A percentile compares a stretch with the other conserved stretches of the same genome.
phyloP scores from a whole-genome alignment of 495 filamentous ascomycete species.

The Cairneyella variabilis region DNA sequence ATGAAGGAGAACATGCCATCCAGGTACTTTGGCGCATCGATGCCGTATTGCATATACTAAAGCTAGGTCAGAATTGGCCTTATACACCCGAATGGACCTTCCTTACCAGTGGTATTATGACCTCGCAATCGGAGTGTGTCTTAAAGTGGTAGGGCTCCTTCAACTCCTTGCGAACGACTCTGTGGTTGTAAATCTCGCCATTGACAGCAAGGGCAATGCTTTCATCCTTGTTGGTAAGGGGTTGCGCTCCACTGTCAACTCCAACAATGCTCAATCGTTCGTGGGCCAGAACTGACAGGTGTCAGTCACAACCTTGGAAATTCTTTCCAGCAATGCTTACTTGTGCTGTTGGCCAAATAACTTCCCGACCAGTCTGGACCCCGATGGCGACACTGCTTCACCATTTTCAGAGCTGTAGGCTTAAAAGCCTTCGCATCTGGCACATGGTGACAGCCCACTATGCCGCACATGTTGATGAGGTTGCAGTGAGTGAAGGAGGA shows the following conservation, averaged over 20 bases:
- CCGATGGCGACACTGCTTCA: slow-evolving; percentile 92
- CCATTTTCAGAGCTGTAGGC: slow-evolving; percentile 90
- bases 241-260: slow-evolving; percentile 93
- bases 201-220: slow-evolving; percentile 93
- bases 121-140: slow-evolving; percentile 96
- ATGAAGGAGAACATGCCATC: slow-evolving; percentile 99
- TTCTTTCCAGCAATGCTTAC: slow-evolving; percentile 42
- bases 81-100: neutral
- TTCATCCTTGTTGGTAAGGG: slow-evolving; percentile 85
- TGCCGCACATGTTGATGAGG: slow-evolving; percentile 58
- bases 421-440: slow-evolving; percentile 97
- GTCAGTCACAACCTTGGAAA: slow-evolving; percentile 27
- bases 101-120: slow-evolving; percentile 92
- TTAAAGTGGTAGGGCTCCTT: slow-evolving; percentile 86
- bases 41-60: slow-evolving; percentile 87
- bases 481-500: slow-evolving; percentile 1
- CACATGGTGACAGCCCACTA: slow-evolving; percentile 56
- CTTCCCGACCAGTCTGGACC: slow-evolving; percentile 95
- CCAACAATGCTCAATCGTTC: slow-evolving; percentile 97
- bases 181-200: slow-evolving; percentile 99
- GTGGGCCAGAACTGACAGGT: slow-evolving; percentile 78
- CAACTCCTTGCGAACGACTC: slow-evolving; percentile 80
- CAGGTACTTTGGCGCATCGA: slow-evolving; percentile 89
- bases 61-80: slow-evolving; percentile 26
- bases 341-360: slow-evolving; percentile 81